Base-by-base conservation (phyloP, 1,284 basidiomycete species). In the Ganoderma sp. region DNA sequence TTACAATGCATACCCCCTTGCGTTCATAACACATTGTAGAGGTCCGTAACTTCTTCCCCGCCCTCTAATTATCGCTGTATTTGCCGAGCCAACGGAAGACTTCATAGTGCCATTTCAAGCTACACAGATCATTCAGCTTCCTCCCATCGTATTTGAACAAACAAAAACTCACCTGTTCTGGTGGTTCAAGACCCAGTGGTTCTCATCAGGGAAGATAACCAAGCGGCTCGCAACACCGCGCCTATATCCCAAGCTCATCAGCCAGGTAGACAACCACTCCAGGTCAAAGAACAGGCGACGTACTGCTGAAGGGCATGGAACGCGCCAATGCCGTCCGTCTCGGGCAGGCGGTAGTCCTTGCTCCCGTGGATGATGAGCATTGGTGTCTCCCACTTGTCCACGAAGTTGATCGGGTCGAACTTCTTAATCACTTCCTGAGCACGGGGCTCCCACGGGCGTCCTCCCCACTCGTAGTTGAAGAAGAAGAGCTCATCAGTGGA, bases 181-280 rank as follows among this genome's bases (percentile, higher is more conserved):
- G 71, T 90, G 90, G 67, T 92, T 87, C 68, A 92, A 73, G 12
- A 94, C 93, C 94, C 94, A 97, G 78, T 97, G 96, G 75, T 97
- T 97, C 83, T 98, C 96, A 75, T 95, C 90, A 0, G 93, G 93
- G 86, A 98, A 98, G 73, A 96, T 89, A 12, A 98, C 87, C 61
- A 98, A 84, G 62, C 96, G 88, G 71, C 89, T 92, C 6, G 93
- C 92, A 39, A 98, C 81, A 15, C 88, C 89, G 63, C 84, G 87
- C 73, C 94, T 94, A 69, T 5, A 45, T 62, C 71, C 37, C 60
- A 42, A 48, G 8, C 66, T 66, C 17, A 37, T 56, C 25, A 69
- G 56, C 75, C 70, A 70, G 75, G 17, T 76, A 67, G 77, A 50
- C n/a, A 50, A 12, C 62, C 62, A 43, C 65, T n/a, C 63, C 64